phyloP scores from a whole-genome alignment of 1,284 basidiomycete genomes.

The Fomitiporia mediterranea region DNA sequence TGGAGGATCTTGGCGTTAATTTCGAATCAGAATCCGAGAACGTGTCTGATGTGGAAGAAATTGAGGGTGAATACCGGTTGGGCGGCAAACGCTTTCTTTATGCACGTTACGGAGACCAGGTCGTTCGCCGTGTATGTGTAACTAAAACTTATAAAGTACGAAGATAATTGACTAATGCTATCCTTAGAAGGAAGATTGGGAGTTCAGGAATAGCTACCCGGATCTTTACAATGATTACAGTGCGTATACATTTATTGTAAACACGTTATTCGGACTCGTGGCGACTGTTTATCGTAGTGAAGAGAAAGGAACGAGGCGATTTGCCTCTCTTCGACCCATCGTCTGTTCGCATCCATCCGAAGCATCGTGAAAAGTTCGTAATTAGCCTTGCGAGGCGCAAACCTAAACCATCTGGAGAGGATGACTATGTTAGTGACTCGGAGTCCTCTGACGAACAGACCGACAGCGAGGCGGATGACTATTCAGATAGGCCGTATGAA shows the following conservation, averaged over 20 bases:
- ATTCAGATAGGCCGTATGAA: not conserved
- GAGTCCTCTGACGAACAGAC: constrained; percentile 31
- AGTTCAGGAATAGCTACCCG: constrained; percentile 37
- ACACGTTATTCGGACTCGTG: constrained; percentile 1
- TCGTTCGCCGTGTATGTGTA: constrained; percentile 52
- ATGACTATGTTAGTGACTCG: constrained; percentile 21
- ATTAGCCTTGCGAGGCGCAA: not conserved
- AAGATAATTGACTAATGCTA: not conserved
- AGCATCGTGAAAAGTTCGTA: constrained; percentile 39
- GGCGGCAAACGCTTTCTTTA: constrained; percentile 47
- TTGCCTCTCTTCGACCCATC: constrained; percentile 58
- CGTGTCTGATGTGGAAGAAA: constrained; percentile 37
- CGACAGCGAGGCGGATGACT: constrained; percentile 28
- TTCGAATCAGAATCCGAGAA: constrained; percentile 21
- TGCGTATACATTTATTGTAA: constrained; percentile 30
- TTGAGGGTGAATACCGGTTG: constrained; percentile 54
- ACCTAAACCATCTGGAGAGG: constrained; percentile 1
- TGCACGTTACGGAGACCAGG: constrained; percentile 52
- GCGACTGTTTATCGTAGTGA: constrained; percentile 33
- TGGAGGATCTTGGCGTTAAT: constrained; percentile 33
- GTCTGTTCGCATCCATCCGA: constrained; percentile 52
- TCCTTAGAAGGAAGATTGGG: constrained; percentile 30
- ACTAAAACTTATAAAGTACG: not conserved
- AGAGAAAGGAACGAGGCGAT: constrained; percentile 36
- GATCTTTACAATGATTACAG: constrained; percentile 54